Conservation (phyloP, 73 alveolate genomes). For the Durusdinium trenchii region DNA sequence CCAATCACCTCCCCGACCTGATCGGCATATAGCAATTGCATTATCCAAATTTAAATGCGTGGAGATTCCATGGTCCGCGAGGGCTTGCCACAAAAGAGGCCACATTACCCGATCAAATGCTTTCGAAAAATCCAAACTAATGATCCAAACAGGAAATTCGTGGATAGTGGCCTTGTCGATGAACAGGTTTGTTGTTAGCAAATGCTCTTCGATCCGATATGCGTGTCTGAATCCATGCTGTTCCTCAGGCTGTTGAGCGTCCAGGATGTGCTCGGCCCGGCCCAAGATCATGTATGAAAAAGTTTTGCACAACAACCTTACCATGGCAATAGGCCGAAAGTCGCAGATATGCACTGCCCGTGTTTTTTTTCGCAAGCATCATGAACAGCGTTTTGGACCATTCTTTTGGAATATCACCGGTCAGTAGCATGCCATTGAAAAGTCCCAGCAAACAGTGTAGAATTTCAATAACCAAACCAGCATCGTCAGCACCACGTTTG, state of each 20-base stretch:
- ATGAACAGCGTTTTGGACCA: neutral
- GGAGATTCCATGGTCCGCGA: neutral
- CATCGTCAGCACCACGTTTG: too few relatives aligned
- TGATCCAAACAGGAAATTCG: neutral
- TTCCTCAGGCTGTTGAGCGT: neutral
- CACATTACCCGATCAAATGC: neutral
- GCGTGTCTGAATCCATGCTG: neutral
- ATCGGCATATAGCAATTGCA: neutral
- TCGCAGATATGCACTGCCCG: neutral
- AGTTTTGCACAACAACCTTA: neutral
- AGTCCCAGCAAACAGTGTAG: neutral
- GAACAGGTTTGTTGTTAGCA: neutral
- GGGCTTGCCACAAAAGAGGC: neutral
- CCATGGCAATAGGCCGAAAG: conserved; percentile 1
- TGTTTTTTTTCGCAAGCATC: neutral
- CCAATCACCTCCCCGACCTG: neutral
- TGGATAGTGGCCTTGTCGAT: neutral
- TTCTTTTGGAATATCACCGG: neutral
- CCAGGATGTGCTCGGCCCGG: neutral
- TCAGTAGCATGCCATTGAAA: neutral
- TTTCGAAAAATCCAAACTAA: neutral
- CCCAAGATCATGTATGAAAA: neutral
- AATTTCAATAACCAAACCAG: too few relatives aligned
- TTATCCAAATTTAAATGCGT: neutral
- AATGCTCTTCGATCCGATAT: neutral